Conservation (phyloP, 768 basidiomycete species). For the Cyathus striatus region DNA sequence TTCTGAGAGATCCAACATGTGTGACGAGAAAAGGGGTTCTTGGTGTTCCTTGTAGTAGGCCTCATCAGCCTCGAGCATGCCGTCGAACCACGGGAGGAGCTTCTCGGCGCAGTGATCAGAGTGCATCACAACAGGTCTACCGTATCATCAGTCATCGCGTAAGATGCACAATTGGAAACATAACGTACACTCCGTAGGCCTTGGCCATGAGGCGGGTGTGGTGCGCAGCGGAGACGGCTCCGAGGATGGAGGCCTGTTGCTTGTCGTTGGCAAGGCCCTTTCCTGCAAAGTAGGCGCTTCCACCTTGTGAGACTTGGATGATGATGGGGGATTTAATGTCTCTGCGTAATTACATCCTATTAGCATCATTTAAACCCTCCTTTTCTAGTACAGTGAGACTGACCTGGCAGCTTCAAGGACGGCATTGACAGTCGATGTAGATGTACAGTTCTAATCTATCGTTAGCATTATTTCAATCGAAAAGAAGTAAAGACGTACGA, state of each 20-base stretch:
- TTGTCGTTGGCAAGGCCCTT: constrained; percentile 94
- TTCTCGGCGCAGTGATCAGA: constrained; percentile 98
- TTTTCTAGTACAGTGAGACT: neutral
- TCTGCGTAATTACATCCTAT: constrained; percentile 38
- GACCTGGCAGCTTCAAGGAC: constrained; percentile 83
- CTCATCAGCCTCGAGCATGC: constrained; percentile 96
- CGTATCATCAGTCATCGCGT: constrained; percentile 1
- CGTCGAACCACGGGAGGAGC: constrained; percentile 98
- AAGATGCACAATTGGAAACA: constrained; percentile 3
- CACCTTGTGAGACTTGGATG: constrained; percentile 96
- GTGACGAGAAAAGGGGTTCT: constrained; percentile 89
- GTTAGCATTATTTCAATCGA: constrained; percentile 7
- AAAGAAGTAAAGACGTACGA: constrained; percentile 47
- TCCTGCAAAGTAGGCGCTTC: constrained; percentile 92
- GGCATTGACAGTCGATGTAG: constrained; percentile 92
- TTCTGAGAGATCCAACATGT: constrained; percentile 99
- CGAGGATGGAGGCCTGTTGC: constrained; percentile 92
- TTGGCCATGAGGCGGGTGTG: constrained; percentile 87
- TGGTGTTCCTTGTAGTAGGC: constrained; percentile 87
- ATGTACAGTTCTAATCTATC: constrained; percentile 80
- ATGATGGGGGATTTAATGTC: constrained; percentile 98
- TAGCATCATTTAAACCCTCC: no score
- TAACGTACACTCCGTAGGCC: constrained; percentile 84
- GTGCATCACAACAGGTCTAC: constrained; percentile 93
- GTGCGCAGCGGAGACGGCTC: constrained; percentile 88